Percentiles rank a stretch among this genome's conserved stretches.
Conservation (phyloP, 2,329 filamentous ascomycete species). For the Alternaria novae-zelandiae region DNA sequence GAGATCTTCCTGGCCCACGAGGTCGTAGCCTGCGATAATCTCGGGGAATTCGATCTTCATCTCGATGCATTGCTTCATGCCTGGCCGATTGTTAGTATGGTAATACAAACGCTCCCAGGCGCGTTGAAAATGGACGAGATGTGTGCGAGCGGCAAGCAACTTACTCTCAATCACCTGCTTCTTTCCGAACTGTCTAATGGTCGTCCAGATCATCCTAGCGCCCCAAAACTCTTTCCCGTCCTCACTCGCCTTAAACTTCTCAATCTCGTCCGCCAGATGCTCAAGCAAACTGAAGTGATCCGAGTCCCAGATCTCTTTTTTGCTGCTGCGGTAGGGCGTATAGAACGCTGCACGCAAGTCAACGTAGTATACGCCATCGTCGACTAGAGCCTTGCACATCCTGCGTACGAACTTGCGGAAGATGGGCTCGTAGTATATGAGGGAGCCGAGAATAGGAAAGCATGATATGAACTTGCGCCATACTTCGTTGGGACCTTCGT, state of each 20-base stretch:
- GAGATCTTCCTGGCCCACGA: constrained; percentile 85
- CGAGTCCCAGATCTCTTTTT: constrained; percentile 68
- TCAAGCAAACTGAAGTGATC: constrained; percentile 74
- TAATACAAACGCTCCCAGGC: not conserved
- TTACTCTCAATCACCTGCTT: constrained; percentile 70
- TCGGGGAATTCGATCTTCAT: constrained; percentile 81
- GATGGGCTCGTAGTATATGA: constrained; percentile 90
- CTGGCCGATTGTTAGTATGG: constrained; percentile 23
- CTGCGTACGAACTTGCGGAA: constrained; percentile 76
- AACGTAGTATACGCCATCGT: constrained; percentile 83
- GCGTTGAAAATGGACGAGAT: not conserved
- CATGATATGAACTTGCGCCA: constrained; percentile 82
- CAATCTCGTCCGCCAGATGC: constrained; percentile 78
- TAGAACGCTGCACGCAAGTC: constrained; percentile 81
- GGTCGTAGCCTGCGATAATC: constrained; percentile 83
- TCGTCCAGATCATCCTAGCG: constrained; percentile 83
- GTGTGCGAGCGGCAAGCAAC: constrained; percentile 4
- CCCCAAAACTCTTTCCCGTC: constrained; percentile 84
- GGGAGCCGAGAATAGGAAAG: constrained; percentile 74
- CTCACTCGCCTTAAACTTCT: constrained; percentile 73
- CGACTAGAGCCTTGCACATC: constrained; percentile 73
- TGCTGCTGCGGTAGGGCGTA: constrained; percentile 71
- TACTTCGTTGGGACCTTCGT: constrained; percentile 81
- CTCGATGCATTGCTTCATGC: constrained; percentile 85
- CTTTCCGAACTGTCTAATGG: constrained; percentile 68